Base-by-base conservation (phyloP, 176 grass and related monocot species). In the Panicum miliaceum region DNA sequence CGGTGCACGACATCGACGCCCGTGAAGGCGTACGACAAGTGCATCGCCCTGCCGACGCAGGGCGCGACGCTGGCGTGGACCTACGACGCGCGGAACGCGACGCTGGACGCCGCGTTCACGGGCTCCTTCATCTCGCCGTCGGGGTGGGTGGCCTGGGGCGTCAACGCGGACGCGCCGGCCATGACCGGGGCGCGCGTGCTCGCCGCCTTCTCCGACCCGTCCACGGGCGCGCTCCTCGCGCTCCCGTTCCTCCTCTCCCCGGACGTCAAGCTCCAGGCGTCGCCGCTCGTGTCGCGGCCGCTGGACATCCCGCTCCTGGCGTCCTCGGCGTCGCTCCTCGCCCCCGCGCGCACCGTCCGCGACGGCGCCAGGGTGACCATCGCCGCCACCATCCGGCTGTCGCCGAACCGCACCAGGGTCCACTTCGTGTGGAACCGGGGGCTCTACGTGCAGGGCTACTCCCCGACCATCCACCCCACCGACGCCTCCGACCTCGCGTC, bases 381-480 rank as follows among this genome's bases (percentile, higher is more conserved):
- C 81, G 89, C 91, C 20, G 88, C 85, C 47, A 91, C 91, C 5
- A 16, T 96, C 86, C 87, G 81, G 2, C 96, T 99, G 14, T 89
- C 93, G 8, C 88, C 93, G 18, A 99, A 99, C 88, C 94, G 86
- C 70, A 99, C 93, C 45, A 69, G 77, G 78, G 32, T 99, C 3
- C 88, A 99, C 84, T 89, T 90, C 73, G 90, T 99, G 0, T 99
- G 96, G 96, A 99, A 99, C 93, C 85, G 86, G 3, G 96, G 96
- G 8, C 88, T 99, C 68, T 99, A 99, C 82, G 96, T 99, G 51
- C 96, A 99, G 88, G 93, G 93, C 43, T 99, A 96, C 92, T 96
- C 96, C 18, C 96, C 96, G 20, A 86, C 96, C 4, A 96, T 99
- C 84, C 96, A 99, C 86, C 93, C 91, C 22, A 96, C 89, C 0